phyloP scores from a whole-genome alignment of 352 stramenopile species.

The Phytophthora cactorum region DNA sequence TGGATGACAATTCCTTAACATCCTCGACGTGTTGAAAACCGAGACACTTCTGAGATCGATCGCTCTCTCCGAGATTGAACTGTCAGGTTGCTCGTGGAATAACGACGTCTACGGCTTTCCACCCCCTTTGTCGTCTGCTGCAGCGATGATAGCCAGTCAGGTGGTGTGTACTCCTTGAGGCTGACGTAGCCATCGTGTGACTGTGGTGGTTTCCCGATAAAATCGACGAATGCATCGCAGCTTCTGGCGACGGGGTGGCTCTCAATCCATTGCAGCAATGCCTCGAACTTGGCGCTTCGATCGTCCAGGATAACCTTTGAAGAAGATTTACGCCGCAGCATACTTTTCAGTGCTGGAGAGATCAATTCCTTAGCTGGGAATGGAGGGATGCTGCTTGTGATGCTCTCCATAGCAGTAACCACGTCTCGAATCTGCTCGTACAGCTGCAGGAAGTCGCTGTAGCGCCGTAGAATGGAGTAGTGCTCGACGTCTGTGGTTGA shows the following conservation, averaged over 20 bases:
- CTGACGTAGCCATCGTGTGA: slow-evolving; percentile 64
- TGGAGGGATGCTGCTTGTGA: slow-evolving; percentile 25
- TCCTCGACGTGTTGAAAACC: slow-evolving; percentile 2
- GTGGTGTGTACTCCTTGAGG: slow-evolving; percentile 67
- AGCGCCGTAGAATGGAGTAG: slow-evolving; percentile 68
- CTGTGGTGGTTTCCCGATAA: slow-evolving; percentile 65
- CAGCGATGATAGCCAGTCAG: slow-evolving; percentile 60
- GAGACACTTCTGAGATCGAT: slow-evolving; percentile 11
- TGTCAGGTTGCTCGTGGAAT: slow-evolving; percentile 31
- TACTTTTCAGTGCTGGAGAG: slow-evolving; percentile 45
- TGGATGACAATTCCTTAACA: slow-evolving; percentile 2
- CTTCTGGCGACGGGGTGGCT: slow-evolving; percentile 36
- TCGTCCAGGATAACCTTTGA: slow-evolving; percentile 50
- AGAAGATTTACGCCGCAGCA: slow-evolving; percentile 49
- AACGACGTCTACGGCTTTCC: slow-evolving; percentile 35
- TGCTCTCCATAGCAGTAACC: slow-evolving; percentile 2
- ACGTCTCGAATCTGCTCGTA: slow-evolving; percentile 46
- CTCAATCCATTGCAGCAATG: slow-evolving; percentile 63
- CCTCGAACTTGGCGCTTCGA: slow-evolving; percentile 55
- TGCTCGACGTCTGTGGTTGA: slow-evolving; percentile 40
- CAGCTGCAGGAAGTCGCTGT: slow-evolving; percentile 65
- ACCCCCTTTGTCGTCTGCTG: slow-evolving; percentile 45
- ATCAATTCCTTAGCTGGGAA: slow-evolving; percentile 65
- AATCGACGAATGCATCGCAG: slow-evolving; percentile 39
- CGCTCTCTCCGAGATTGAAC: background rate